A percentile compares a stretch with the other conserved stretches of the same genome.
Evolutionary conservation across 2,329 filamentous ascomycete species (phyloP).

Genomic region (Thermochaetoides dissita): DNA sequence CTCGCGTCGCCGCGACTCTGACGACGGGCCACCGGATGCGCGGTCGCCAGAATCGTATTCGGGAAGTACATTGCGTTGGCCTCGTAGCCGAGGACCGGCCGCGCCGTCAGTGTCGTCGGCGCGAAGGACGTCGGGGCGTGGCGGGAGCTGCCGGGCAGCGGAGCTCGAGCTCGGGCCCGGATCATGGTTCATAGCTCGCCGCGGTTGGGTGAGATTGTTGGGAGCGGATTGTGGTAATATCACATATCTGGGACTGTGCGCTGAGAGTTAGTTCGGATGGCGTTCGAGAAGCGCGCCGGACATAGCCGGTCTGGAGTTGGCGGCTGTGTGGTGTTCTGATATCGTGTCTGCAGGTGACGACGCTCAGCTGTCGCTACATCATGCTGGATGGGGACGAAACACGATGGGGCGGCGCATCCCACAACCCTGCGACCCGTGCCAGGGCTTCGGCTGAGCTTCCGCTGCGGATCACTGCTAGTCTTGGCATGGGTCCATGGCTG

Average conservation of each 20-base stretch:
- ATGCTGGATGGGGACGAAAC: no score
- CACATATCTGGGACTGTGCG: conserved; percentile 5
- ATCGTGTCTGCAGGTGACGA: no score
- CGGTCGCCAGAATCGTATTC: no score
- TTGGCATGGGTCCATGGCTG: no score
- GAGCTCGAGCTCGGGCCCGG: conserved; percentile 28
- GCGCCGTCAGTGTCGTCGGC: conserved; percentile 1
- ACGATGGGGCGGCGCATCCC: no score
- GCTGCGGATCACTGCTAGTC: no score
- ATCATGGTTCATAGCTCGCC: conserved; percentile 33
- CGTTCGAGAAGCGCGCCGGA: not conserved
- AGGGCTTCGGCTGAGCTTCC: no score
- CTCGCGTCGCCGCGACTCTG: conserved; percentile 9
- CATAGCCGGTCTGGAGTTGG: not conserved
- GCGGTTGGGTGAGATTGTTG: conserved; percentile 8
- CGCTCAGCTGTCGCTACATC: no score
- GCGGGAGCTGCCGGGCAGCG: conserved; percentile 21
- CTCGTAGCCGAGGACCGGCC: not conserved
- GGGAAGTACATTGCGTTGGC: no score
- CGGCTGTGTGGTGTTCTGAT: no score
- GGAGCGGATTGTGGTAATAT: conserved; percentile 1
- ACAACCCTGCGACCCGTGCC: no score
- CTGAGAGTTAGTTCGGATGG: not conserved
- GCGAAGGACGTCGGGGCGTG: conserved; percentile 3
- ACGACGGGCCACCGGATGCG: no score